Conservation (phyloP, 177 flowering plant species). For the Tripterygium wilfordii region DNA sequence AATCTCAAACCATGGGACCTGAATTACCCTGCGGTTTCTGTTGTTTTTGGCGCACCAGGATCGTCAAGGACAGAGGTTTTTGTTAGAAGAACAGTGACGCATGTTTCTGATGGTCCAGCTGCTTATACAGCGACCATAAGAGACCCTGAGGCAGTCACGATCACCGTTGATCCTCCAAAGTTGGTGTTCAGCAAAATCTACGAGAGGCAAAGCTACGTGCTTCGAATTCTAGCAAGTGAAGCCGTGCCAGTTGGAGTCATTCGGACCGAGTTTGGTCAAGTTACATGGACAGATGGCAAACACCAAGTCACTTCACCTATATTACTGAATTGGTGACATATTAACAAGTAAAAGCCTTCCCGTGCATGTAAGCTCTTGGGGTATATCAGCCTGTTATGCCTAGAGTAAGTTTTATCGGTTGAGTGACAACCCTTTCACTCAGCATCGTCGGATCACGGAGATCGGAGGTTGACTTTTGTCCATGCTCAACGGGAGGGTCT, state of each 20-base stretch:
- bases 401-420: no score
- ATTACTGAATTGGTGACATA: constrained; percentile 15
- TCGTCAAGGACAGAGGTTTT: constrained; percentile 3
- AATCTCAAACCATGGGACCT: constrained; percentile 29
- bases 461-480: no score
- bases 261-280: constrained; percentile 16
- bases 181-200: constrained; percentile 22
- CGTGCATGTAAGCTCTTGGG: no score
- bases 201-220: constrained; percentile 23
- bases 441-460: no score
- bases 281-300: constrained; percentile 37
- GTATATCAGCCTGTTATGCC: no score
- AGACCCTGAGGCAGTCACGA: constrained; percentile 17
- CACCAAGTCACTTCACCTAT: constrained; percentile 36
- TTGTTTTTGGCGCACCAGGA: constrained; percentile 11
- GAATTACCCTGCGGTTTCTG: constrained; percentile 46
- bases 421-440: no score
- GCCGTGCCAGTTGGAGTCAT: constrained; percentile 5
- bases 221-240: constrained; percentile 16
- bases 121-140: constrained; percentile 21
- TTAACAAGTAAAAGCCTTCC: no score
- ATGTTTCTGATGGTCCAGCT: constrained; percentile 26
- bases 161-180: constrained; percentile 28
- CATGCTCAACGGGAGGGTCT: no score
- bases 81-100: constrained; percentile 35